These are phyloP conservation scores for Sporothrix pallida DNA, from an alignment of 2,329 filamentous ascomycete species.

Conservation along the genomic window DNA sequence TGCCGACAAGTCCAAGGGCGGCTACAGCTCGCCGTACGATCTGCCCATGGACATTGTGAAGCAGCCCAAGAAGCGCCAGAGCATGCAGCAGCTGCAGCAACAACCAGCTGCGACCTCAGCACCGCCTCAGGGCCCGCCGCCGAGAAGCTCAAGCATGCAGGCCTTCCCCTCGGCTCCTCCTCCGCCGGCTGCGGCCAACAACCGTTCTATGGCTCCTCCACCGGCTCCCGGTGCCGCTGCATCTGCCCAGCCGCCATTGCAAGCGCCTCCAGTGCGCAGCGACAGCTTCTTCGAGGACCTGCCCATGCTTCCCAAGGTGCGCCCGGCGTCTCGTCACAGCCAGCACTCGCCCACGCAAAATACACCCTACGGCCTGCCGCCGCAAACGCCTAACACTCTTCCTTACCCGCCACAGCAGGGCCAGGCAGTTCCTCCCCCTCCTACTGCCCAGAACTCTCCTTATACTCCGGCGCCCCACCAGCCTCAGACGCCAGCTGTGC, in stretches of 20 bases:
- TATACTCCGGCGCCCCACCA: conserved; percentile 35
- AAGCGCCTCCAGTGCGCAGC: conserved; percentile 39
- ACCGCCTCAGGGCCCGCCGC: conserved; percentile 55
- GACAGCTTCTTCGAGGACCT: conserved; percentile 79
- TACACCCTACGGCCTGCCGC: conserved; percentile 42
- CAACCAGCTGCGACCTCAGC: conserved; percentile 52
- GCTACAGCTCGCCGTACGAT: conserved; percentile 94
- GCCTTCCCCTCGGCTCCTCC: conserved; percentile 36
- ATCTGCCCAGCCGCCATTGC: conserved; percentile 14
- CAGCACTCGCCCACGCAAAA: conserved; percentile 52
- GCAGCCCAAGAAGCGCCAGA: conserved; percentile 66
- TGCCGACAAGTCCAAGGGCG: conserved; percentile 85
- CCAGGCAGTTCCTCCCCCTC: conserved; percentile 33
- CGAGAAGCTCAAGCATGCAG: conserved; percentile 67
- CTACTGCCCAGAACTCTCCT: conserved; percentile 38
- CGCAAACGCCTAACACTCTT: neutral
- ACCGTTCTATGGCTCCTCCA: conserved; percentile 39
- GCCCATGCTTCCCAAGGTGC: conserved; percentile 66
- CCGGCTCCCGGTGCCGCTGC: conserved; percentile 29
- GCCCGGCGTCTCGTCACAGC: conserved; percentile 63
- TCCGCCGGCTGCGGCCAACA: conserved; percentile 41
- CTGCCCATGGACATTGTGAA: conserved; percentile 86
- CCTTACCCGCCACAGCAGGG: conserved; percentile 32
- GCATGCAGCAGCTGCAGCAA: conserved; percentile 61
- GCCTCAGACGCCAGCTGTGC: conserved; percentile 39